Percentiles rank a stretch among this genome's conserved stretches.
Evolutionary conservation across 805 yeast genomes (phyloP).

Genomic region (Danielia oregonensis): DNA sequence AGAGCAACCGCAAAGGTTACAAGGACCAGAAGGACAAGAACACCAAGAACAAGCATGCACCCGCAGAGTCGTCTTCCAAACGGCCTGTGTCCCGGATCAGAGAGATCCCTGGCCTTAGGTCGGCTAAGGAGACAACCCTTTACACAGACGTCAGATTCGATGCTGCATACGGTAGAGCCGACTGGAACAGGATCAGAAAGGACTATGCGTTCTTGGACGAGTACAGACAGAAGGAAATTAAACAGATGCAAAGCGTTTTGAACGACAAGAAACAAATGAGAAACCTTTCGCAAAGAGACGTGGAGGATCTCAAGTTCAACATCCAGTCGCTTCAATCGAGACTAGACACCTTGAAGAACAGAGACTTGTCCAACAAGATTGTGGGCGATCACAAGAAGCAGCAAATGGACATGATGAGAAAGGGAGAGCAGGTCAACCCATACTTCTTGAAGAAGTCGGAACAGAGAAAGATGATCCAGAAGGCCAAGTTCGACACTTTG

Average conservation of each 20-base stretch:
- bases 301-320: slow-evolving; percentile 48
- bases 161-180: slow-evolving; percentile 82
- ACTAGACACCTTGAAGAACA: slow-evolving; percentile 63
- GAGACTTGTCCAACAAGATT: slow-evolving; percentile 70
- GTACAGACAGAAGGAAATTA: slow-evolving; percentile 72
- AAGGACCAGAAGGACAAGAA: slow-evolving; percentile 4
- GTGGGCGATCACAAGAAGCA: slow-evolving; percentile 54
- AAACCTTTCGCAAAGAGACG: slow-evolving; percentile 42
- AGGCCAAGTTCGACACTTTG: slow-evolving; percentile 75
- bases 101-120: slow-evolving; percentile 64
- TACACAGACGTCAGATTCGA: slow-evolving; percentile 88
- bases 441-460: slow-evolving; percentile 67
- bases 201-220: slow-evolving; percentile 85
- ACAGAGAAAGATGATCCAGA: slow-evolving; percentile 67
- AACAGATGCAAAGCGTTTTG: slow-evolving; percentile 52
- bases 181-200: slow-evolving; percentile 59
- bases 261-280: slow-evolving; percentile 48
- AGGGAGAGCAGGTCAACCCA: slow-evolving; percentile 47
- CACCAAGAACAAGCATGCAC: slow-evolving; percentile 71
- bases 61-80: slow-evolving; percentile 74
- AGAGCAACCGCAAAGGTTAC: slow-evolving; percentile 13
- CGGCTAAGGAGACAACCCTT: slow-evolving; percentile 34
- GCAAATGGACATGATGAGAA: slow-evolving; percentile 43
- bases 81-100: slow-evolving; percentile 66
- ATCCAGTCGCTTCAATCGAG: slow-evolving; percentile 66